Base-by-base conservation (phyloP, 805 yeast genomes). In the Scheffersomyces lignosus region DNA sequence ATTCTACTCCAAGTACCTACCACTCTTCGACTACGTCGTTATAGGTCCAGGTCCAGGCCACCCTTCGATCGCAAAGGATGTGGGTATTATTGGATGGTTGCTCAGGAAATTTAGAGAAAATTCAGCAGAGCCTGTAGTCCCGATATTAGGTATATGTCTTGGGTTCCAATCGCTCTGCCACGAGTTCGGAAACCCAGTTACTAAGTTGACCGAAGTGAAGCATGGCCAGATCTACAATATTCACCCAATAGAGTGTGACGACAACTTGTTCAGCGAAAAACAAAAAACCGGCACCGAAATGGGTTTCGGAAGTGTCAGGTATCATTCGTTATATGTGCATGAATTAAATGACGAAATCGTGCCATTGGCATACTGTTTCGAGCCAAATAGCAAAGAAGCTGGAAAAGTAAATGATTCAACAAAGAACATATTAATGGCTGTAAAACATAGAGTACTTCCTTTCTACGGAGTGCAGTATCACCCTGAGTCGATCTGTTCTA, bases 41-140 rank as follows among this genome's bases (percentile, higher is more conserved):
- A 72, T 93, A 6, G 99, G 99, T 0, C 99, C 99, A 0, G 99
- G 99, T 0, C 99, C 99, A 0, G 99, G 99, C 0, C 79, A 86
- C 48, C 99, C 99, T 0, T 59, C 63, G 1, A 66, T 48, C 52
- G 73, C 3, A 25, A 47, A 54, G 1, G 97, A 90, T 51, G 77
- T 83, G 18, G 96, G 96, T 0, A 72, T 88, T 8, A 77, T 90
- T 12, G 76, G 80, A 41, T 90, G 46, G 83, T 77, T 74, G 39
- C 61, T 44, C 17, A 49, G 62, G 22, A 50, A 55, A 4, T 55
- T 47, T 29, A 41, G 45, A 3, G 34, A 40, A 5, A 25, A 38
- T 23, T 26, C 45, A 20, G 37, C 40, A 2, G 16, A 17, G 4
- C 33, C 34, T 7, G 46, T 54, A 3, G 51, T 67, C 1, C 98